Base-by-base conservation (phyloP, 2,329 filamentous ascomycete genomes). In the Saccharata proteae region DNA sequence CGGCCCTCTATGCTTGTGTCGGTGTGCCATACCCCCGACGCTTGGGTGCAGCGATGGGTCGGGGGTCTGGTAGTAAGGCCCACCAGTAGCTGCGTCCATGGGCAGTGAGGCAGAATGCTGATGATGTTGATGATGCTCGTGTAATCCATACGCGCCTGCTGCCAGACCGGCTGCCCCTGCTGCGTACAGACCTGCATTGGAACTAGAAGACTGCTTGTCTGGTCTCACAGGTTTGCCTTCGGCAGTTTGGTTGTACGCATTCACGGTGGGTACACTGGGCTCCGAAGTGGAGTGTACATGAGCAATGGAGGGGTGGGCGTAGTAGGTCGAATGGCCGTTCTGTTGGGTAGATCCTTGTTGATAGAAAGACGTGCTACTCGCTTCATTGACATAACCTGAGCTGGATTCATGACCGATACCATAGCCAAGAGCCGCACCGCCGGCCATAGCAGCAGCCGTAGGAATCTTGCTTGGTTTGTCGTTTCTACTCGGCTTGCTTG, bases 1-100 rank as follows among this genome's bases (percentile, higher is more conserved):
- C 0, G 74, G 67, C 0, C 71, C 71, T 26, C 60, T 61, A 35
- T 69, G 69, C 31, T 65, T 64, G 40, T 70, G 68, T 26, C 57
- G 52, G 35, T 64, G 60, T 18, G 60, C 60, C 46, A 69, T 58
- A 35, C 26, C 3, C 22, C 32, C 12, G 32, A 19, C 16, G 16
- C 20, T 12, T 10, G 21, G 32, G 13, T 14, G 9, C 14, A 26
- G 32, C 5, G 33, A 31, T 8, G 28, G 21, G 27, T 29, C 16
- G 11, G 23, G 15, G 15, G n/a, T 22, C 4, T 30, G 25, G 22
- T 35, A 26, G 14, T 26, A 28, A n/a, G 8, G 6, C 6, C 12
- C 12, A 8, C 18, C 6, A 13, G 12, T n/a, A 7, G 24, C 7
- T n/a, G 24, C 13, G n/a, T 43, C 42, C 4, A 48, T 49, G 17